A percentile compares a stretch with the other conserved stretches of the same genome.
phyloP scores from a whole-genome alignment of 352 stramenopile species.

The Phytophthora aleatoria region DNA sequence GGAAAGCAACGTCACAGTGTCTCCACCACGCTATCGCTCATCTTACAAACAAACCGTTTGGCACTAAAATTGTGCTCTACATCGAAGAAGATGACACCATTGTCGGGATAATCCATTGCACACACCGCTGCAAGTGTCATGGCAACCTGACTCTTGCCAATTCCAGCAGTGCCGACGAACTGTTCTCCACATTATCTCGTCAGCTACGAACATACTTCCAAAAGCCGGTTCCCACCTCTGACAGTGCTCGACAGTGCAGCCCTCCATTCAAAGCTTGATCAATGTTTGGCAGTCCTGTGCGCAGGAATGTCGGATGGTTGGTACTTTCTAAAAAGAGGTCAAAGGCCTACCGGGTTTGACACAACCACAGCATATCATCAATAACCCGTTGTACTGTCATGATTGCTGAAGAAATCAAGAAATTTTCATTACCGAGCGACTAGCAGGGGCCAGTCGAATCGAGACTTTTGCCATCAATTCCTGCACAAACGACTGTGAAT shows the following conservation, averaged over 20 bases:
- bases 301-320: slow-evolving; percentile 69
- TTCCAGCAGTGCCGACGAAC: slow-evolving; percentile 71
- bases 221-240: slow-evolving; percentile 41
- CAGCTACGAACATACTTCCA: slow-evolving; percentile 13
- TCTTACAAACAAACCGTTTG: slow-evolving; percentile 44
- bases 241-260: slow-evolving; percentile 55
- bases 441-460: slow-evolving; percentile 50
- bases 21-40: not conserved
- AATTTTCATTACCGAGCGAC: slow-evolving; percentile 39
- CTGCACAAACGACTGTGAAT: slow-evolving; percentile 31
- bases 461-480: slow-evolving; percentile 64
- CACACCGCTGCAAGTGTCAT: slow-evolving; percentile 81
- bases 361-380: slow-evolving; percentile 8
- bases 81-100: slow-evolving; percentile 71
- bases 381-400: not conserved
- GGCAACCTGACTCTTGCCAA: slow-evolving; percentile 76
- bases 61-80: slow-evolving; percentile 76
- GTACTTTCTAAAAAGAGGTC: slow-evolving; percentile 78
- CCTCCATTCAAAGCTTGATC: slow-evolving; percentile 72
- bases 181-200: slow-evolving; percentile 24
- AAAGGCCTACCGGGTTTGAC: slow-evolving; percentile 50
- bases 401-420: not conserved
- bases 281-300: slow-evolving; percentile 61
- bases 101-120: slow-evolving; percentile 63
- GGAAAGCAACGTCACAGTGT: not conserved